Base-by-base conservation (phyloP, 495 filamentous ascomycete species). In the Hypoxylon trugodes region DNA sequence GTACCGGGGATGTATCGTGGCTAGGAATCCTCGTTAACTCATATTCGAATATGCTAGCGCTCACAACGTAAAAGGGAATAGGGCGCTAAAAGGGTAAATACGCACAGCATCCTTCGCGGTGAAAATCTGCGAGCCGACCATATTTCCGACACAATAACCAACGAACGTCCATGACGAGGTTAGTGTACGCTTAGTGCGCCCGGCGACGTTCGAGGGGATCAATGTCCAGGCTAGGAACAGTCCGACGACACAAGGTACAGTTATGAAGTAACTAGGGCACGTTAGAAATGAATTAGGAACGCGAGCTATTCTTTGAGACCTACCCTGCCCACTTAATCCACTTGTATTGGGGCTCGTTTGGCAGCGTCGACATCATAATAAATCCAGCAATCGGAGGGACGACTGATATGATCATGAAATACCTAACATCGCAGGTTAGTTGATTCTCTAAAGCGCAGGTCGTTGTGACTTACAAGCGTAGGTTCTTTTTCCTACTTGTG, bases 81-180 rank as follows among this genome's bases (percentile, higher is more conserved):
- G 3, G 1, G 7, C 10, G 8, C 8, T 13, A 35, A 22, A 26
- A 75, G 48, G 75, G 22, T 61, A 61, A 25, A 41, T 16, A 68
- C 65, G 15, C 46, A 62, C 58, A 7, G 81, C 81, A 56, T 81
- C 76, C 24, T 77, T 76, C 0, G 77, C 75, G 40, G 78, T 76
- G 62, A 86, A 86, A 0, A 84, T 86, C 55, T 83, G 81, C 8
- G 83, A 83, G 0, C 84, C 84, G n/a, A 86, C 79, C 63, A 86
- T 86, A 41, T 86, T 86, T 0, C 81, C 82, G 9, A 84, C 72
- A 35, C 77, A 79, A 66, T 83, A 84, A 0, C 66, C 76, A 9
- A 78, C 76, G 9, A 81, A 75, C 1, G 81, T 70, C 21, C 82
- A 69, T 0, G 78, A 73, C 19, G 71, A 73, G 2, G 65, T 71